phyloP scores from a whole-genome alignment of 306 rosid species.

The Prunus dulcis region DNA sequence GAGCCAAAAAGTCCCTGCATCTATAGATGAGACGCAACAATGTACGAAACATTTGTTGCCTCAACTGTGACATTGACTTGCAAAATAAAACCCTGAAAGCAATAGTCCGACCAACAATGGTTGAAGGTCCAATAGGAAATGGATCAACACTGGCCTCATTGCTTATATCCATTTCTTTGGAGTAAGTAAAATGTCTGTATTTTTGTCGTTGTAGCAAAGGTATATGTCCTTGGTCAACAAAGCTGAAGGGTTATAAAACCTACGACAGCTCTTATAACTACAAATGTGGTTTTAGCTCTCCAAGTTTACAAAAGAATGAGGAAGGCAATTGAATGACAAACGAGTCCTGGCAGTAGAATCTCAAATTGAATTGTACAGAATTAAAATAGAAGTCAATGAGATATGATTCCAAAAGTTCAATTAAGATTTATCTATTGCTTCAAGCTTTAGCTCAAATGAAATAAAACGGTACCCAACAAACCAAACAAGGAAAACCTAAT shows the following conservation, averaged over 20 bases:
- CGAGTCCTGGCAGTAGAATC: background rate
- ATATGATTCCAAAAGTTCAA: conserved; percentile 8
- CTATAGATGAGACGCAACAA: conserved; percentile 42
- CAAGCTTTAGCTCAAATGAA: conserved; percentile 2
- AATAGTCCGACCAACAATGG: conserved; percentile 68
- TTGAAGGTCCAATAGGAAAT: conserved; percentile 88
- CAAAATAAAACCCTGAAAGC: conserved; percentile 83
- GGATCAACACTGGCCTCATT: conserved; percentile 81
- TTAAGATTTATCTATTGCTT: conserved; percentile 2
- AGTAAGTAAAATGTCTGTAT: conserved; percentile 4
- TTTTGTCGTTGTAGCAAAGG: conserved; percentile 4
- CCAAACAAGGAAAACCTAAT: conserved; percentile 7
- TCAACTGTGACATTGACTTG: conserved; percentile 69
- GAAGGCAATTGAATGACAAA: background rate
- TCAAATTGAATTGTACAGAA: background rate
- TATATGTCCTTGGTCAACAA: background rate
- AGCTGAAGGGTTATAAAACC: conserved; percentile 14
- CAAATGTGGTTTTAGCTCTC: background rate
- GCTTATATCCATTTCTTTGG: conserved; percentile 70
- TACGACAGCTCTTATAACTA: conserved; percentile 11
- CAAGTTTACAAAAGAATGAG: background rate
- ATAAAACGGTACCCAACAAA: background rate
- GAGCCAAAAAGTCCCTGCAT: conserved; percentile 43
- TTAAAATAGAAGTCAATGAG: background rate
- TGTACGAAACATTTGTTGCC: conserved; percentile 46